phyloP scores from a whole-genome alignment of 176 grass and related monocot species.

The Carex littledalei region DNA sequence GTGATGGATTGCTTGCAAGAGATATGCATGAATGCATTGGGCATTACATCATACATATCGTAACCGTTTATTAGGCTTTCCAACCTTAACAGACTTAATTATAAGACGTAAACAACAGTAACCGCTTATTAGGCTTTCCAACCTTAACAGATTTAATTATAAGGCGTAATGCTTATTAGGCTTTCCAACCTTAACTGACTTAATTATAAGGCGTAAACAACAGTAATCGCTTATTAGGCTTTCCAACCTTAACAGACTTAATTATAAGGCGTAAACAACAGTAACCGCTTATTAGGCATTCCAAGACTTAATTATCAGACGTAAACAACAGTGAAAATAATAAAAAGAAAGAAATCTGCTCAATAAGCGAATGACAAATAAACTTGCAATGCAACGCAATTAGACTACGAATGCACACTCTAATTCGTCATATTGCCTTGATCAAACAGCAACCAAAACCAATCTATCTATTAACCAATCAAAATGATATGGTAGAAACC shows the following conservation, averaged over 20 bases:
- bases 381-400: not conserved
- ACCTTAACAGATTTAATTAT: not conserved
- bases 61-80: not conserved
- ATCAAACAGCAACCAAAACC: no score
- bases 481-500: no score
- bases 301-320: not conserved
- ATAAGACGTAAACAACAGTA: not conserved
- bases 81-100: not conserved
- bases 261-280: not conserved
- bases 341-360: not conserved
- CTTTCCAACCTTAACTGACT: no score
- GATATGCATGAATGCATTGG: not conserved
- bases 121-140: no score
- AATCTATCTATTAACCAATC: no score
- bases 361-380: not conserved
- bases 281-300: not conserved
- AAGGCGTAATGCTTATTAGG: no score
- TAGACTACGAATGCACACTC: not conserved
- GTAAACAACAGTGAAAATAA: not conserved
- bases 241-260: no score
- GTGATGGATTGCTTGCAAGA: not conserved
- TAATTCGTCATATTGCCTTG: not conserved
- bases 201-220: no score
- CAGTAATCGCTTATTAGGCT: no score
- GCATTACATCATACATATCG: not conserved